A percentile compares a stretch with the other conserved stretches of the same genome.
These are phyloP conservation scores for Cinnamomum micranthum DNA, from an alignment of 164 flowering plant genomes.

Conservation along the genomic window DNA sequence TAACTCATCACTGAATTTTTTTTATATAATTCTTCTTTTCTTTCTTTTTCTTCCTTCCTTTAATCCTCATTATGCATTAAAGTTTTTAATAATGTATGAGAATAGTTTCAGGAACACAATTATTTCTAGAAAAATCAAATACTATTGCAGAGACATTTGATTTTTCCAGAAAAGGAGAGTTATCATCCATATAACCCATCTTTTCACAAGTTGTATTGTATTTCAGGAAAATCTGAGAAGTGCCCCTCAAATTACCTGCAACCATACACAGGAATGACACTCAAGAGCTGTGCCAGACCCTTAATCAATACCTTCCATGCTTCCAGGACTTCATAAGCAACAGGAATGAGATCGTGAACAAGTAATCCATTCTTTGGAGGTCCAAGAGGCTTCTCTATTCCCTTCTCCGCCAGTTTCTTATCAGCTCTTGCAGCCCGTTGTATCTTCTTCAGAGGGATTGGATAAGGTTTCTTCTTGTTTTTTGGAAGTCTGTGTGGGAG, in stretches of 20 bases:
- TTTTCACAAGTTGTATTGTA: neutral
- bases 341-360: conserved; percentile 73
- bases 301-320: conserved; percentile 79
- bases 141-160: neutral
- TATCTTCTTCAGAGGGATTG: conserved; percentile 72
- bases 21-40: too few species aligned
- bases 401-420: conserved; percentile 74
- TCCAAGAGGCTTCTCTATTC: conserved; percentile 77
- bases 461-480: conserved; percentile 85
- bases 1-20: too few species aligned
- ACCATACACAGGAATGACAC: conserved; percentile 84
- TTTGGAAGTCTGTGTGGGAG: conserved; percentile 66
- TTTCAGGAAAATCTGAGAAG: neutral
- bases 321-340: conserved; percentile 75
- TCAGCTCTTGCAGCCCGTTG: conserved; percentile 53
- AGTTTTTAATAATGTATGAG: too few species aligned
- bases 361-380: conserved; percentile 90
- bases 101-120: too few species aligned
- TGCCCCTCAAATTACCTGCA: conserved; percentile 55
- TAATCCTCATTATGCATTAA: too few species aligned
- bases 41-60: too few species aligned
- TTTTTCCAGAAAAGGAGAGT: too few species aligned
- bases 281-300: conserved; percentile 80
- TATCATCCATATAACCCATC: neutral
- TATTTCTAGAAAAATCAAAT: too few species aligned